Conservation (phyloP, 768 basidiomycete species). For the Panaeolus papilionaceus region DNA sequence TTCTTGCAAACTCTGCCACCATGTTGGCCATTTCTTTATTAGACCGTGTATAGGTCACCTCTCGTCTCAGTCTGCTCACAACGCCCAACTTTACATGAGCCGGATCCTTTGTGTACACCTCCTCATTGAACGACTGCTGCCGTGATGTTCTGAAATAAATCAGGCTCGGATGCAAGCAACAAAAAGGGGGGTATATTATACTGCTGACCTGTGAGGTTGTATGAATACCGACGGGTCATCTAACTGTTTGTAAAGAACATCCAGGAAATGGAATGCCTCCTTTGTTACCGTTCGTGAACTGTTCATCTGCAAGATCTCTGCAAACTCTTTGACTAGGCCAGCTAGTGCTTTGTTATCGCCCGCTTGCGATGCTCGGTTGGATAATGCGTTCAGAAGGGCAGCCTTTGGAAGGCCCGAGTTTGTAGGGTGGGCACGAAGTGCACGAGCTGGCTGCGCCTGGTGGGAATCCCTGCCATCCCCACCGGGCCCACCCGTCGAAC, state of each 20-base stretch:
- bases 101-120: conserved; percentile 48
- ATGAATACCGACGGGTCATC: conserved; percentile 69
- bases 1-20: conserved; percentile 72
- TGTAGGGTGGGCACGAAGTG: conserved; percentile 28
- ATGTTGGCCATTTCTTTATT: conserved; percentile 67
- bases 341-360: conserved; percentile 63
- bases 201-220: conserved; percentile 55
- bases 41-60: conserved; percentile 54
- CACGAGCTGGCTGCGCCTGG: conserved; percentile 26
- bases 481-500: conserved; percentile 44
- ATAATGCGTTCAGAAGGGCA: conserved; percentile 54
- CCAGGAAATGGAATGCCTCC: conserved; percentile 75
- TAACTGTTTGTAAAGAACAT: conserved; percentile 72
- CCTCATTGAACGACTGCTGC: conserved; percentile 48
- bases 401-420: conserved; percentile 52
- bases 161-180: background rate
- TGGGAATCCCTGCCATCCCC: conserved; percentile 20
- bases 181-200: conserved; percentile 19
- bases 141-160: conserved; percentile 37
- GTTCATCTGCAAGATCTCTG: conserved; percentile 66
- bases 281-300: conserved; percentile 71
- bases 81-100: conserved; percentile 63
- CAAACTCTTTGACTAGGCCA: conserved; percentile 61
- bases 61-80: conserved; percentile 60
- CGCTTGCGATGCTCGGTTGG: conserved; percentile 47